Base-by-base conservation (phyloP, 1,284 basidiomycete genomes). In the Melampsora americana region DNA sequence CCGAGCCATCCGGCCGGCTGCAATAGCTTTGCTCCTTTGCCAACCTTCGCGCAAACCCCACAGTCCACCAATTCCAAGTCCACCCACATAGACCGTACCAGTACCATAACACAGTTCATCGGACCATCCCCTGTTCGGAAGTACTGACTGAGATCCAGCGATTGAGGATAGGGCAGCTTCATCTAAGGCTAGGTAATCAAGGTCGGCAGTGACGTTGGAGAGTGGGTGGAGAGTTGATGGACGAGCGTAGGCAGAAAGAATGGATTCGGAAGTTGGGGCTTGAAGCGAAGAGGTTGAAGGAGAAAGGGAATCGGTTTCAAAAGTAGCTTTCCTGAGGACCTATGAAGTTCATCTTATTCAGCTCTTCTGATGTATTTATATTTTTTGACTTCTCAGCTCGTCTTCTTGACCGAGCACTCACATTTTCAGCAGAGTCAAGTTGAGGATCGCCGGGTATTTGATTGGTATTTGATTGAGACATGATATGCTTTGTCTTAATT, bases 51-150 rank as follows among this genome's bases (percentile, higher is more conserved):
- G 92, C 81, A 97, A 85, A 79, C 96, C 96, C 91, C 95, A 96
- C 79, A 90, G 85, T 80, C 95, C 96, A 83, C 95, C 95, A 83
- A 96, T 85, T 80, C 90, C 90, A 82, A 99, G 88, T 84, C 95
- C 96, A 82, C 92, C 88, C 74, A 99, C 89, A 88, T 99, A 99
- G 85, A 95, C 97, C 79, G 95, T 96, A 77, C 96, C 96, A 81
- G 95, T 98, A 80, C 96, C 96, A 85, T 99, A 98, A 88, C 94
- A 97, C 78, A 99, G 86, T 85, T 99, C 96, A 86, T 99, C 96
- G 84, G 93, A 93, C 95, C 94, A 99, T 77, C 96, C 95, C 84
- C 96, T 87, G 83, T 91, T 92, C 80, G 93, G 92, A 80, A 95
- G 88, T 78, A 93, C 91, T 78, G 92, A 91, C 81, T 87, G 87